Conservation (phyloP, 2,329 filamentous ascomycete species). For the Lachnellula cervina region DNA sequence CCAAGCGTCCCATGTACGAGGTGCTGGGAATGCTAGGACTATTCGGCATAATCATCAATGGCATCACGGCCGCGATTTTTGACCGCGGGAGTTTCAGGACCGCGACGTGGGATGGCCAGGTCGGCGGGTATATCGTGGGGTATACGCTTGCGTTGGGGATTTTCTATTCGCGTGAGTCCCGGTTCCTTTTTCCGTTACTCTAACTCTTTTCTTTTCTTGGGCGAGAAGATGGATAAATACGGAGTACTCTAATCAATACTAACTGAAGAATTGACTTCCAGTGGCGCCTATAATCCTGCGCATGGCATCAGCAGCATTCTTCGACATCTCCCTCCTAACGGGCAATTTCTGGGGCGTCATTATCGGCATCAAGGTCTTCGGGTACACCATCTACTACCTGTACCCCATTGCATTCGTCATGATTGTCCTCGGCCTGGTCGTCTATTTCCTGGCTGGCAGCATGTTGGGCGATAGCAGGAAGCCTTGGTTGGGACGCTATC, state of each 20-base stretch:
- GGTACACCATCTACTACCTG: slow-evolving; percentile 74
- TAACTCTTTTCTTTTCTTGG: no score
- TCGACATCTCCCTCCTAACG: slow-evolving; percentile 91
- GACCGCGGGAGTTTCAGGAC: slow-evolving; percentile 68
- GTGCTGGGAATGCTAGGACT: slow-evolving; percentile 87
- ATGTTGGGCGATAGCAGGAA: slow-evolving; percentile 85
- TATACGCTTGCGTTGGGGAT: slow-evolving; percentile 78
- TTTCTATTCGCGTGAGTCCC: slow-evolving; percentile 63
- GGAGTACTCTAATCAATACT: no score
- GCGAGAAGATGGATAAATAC: no score
- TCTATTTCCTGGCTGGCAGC: slow-evolving; percentile 83
- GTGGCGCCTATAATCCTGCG: slow-evolving; percentile 82
- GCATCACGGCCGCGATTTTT: slow-evolving; percentile 85
- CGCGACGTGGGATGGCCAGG: slow-evolving; percentile 59
- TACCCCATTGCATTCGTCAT: slow-evolving; percentile 95
- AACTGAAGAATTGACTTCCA: no score
- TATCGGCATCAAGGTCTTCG: slow-evolving; percentile 84
- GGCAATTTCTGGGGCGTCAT: slow-evolving; percentile 97
- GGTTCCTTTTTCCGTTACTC: no score
- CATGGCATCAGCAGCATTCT: slow-evolving; percentile 86
- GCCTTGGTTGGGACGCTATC: slow-evolving; percentile 87
- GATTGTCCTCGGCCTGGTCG: slow-evolving; percentile 78
- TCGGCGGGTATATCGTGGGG: slow-evolving; percentile 80
- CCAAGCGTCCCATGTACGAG: slow-evolving; percentile 81
- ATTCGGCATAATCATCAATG: slow-evolving; percentile 87